These are phyloP conservation scores for Eremothecium gossypii DNA, from an alignment of 1,139 yeast genomes.

Conservation along the genomic window DNA sequence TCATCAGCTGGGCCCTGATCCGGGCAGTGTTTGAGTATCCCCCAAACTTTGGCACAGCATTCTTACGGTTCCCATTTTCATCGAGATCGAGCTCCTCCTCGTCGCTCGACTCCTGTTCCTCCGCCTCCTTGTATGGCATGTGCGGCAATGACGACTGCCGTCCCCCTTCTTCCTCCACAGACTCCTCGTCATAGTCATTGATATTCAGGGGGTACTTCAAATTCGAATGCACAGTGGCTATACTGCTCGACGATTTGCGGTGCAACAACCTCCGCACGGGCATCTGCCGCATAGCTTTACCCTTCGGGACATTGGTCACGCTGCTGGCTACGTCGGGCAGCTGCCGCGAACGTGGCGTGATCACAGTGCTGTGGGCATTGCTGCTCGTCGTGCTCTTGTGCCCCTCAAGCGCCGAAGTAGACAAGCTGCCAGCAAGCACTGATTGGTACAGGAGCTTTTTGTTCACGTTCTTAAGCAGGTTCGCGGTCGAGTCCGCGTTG, in stretches of 20 bases:
- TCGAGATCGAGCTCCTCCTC: conserved; percentile 5
- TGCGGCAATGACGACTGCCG: background rate
- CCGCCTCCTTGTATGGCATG: conserved; percentile 14
- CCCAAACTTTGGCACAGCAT: conserved; percentile 59
- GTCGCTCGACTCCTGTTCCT: conserved; percentile 8
- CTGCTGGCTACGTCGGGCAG: conserved; percentile 23
- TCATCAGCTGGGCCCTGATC: conserved; percentile 34
- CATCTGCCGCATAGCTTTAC: conserved; percentile 8
- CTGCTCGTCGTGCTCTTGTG: conserved; percentile 9
- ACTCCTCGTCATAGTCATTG: background rate
- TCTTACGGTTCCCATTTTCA: conserved; percentile 9
- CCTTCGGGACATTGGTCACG: conserved; percentile 24
- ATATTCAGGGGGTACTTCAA: conserved; percentile 12
- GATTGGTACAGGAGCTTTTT: conserved; percentile 22
- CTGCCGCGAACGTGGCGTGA: conserved; percentile 28
- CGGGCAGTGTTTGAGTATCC: conserved; percentile 51
- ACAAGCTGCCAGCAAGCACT: conserved; percentile 15
- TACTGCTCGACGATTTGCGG: background rate
- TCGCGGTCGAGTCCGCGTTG: conserved; percentile 15
- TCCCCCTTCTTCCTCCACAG: background rate
- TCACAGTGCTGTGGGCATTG: conserved; percentile 15
- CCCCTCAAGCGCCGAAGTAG: conserved; percentile 17
- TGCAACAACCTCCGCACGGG: background rate
- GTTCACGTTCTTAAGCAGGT: conserved; percentile 23
- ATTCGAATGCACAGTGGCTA: conserved; percentile 12